Evolutionary conservation across 1,284 basidiomycete species (phyloP), one percentile per base, ranked within the genome.

Genomic region (Cerrena zonata): DNA sequence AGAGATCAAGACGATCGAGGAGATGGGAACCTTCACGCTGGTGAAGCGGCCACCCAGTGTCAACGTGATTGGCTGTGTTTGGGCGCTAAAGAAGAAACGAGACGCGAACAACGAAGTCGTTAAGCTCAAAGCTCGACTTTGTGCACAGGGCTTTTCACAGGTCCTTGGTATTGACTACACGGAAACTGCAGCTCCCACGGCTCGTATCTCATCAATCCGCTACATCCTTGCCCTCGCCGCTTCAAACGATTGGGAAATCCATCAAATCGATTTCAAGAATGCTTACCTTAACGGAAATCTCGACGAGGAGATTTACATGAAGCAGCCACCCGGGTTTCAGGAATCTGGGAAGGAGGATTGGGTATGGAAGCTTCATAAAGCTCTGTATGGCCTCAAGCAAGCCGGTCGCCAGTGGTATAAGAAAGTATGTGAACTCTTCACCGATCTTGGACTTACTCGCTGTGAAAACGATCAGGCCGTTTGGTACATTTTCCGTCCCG

Each of bases 131-230:
- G 72, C 68, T 0, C 52, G 69, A 1, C 60, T 76, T 0, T 71
- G 75, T 0, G 73, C 70, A 0, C 62, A 69, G 34, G 75, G 74
- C 0, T 75, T 72, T 58, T 54, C 57, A 0, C 75, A 77, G 49
- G 50, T 56, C 1, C 61, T 62, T 3, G 72, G 74, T 0, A 43
- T 70, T 5, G 69, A 77, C 54, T 75, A 60, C 52, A 52, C 58
- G 18, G 57, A 69, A 2, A 70, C 67, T 0, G 67, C 59, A 23
- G 52, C 71, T n/a, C n/a, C n/a, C n/a, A n/a, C n/a, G n/a, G n/a
- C n/a, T n/a, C n/a, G n/a, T n/a, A n/a, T n/a, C n/a, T 0, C 70
- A 2, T 56, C 67, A 0, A 37, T 70, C 3, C 54, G 66, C 1
- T 22, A 56, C 1, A 27, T 71, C 0, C 46, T 70, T 3, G 56